Base-by-base conservation (phyloP, 352 stramenopile genomes). In the Phytophthora syringae region DNA sequence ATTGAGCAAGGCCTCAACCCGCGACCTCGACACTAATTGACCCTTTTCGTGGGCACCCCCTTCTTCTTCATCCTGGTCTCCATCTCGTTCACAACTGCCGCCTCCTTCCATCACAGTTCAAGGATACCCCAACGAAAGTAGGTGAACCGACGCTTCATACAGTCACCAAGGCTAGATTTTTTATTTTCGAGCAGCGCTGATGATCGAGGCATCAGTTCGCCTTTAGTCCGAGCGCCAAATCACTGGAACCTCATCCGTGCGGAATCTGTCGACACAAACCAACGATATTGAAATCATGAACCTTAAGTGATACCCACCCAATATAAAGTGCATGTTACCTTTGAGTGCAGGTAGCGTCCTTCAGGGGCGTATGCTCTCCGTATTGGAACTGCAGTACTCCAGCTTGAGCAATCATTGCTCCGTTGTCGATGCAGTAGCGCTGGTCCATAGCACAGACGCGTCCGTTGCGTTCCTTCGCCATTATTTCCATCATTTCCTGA, bases 381-480 rank as follows among this genome's bases (percentile, higher is more conserved):
- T 98, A 97, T 74, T 99, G 95, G 62, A 98, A 98, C 52, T 98
- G 88, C 44, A 99, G 92, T 15, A 99, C 97, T 20, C 98, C 98
- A 16, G 98, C 98, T 80, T 99, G 97, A 22, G 98, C 98, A 74
- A 99, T 99, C 98, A 99, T 99, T 7, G 97, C 97, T 7, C 98
- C 98, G 75, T 99, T 99, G 81, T 99, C 98, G 67, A 99, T 99
- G 69, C 98, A 99, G 86, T 99, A 99, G 58, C 94, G 90, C 47
- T 99, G 92, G 79, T 99, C 98, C 97, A 99, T 99, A 9, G 92
- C 95, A 58, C 96, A 99, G 4, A 99, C 80, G 6, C 77, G 86
- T 15, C 96, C 98, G 48, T 96, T 94, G 43, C 98, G 83, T 37
- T 99, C 96, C 56, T 88, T 77, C 9, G 96, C 94, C 98, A 99